phyloP scores from a whole-genome alignment of 1,139 yeast genomes.

The Pichia sp. region DNA sequence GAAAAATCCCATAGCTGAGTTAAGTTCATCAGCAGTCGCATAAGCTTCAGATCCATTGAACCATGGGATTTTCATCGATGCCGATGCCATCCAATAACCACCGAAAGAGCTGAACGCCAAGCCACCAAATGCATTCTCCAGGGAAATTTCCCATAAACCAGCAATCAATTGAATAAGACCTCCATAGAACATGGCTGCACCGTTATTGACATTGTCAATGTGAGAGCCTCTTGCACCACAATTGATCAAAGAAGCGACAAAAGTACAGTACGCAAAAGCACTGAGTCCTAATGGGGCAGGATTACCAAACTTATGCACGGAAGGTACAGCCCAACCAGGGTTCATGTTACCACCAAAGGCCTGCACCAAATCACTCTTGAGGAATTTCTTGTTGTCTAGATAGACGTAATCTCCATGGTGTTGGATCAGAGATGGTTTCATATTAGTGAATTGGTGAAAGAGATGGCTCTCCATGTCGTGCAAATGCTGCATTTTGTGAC shows the following conservation, averaged over 20 bases:
- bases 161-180: conserved; percentile 69
- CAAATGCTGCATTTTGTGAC: too few species aligned
- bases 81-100: conserved; percentile 79
- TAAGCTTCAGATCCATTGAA: conserved; percentile 59
- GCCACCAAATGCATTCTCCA: conserved; percentile 88
- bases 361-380: conserved; percentile 47
- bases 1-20: conserved; percentile 64
- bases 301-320: conserved; percentile 70
- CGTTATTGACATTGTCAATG: conserved; percentile 51
- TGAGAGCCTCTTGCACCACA: conserved; percentile 52
- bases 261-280: conserved; percentile 81
- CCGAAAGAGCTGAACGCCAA: conserved; percentile 77
- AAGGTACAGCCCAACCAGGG: conserved; percentile 56
- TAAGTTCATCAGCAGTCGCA: conserved; percentile 32
- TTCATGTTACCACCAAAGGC: conserved; percentile 73
- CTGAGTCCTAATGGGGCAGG: conserved; percentile 86
- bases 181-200: conserved; percentile 78
- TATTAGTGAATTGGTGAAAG: too few species aligned
- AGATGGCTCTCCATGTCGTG: too few species aligned
- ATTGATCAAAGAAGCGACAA: conserved; percentile 64
- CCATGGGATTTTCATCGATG: conserved; percentile 60
- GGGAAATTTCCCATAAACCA: conserved; percentile 67
- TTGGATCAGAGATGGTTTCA: conserved; percentile 1
- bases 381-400: conserved; percentile 66
- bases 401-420: conserved; percentile 48